phyloP scores from a whole-genome alignment of 805 yeast genomes.

The Deakozyma indianensis region DNA sequence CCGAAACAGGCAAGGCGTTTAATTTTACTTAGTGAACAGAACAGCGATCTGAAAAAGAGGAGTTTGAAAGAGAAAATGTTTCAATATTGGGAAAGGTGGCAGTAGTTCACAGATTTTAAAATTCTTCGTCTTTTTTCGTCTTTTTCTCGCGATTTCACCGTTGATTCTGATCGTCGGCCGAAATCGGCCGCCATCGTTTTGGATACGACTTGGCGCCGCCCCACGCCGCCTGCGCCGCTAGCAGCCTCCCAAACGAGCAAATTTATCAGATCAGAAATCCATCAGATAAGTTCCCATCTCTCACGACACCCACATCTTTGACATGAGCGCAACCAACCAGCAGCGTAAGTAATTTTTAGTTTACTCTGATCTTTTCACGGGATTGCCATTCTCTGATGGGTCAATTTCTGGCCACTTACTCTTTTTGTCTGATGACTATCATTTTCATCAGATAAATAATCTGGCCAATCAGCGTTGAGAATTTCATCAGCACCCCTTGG shows the following conservation, averaged over 20 bases:
- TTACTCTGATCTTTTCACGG: too few relatives aligned
- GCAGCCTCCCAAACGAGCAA: not conserved
- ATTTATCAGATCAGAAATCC: not conserved
- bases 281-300: not conserved
- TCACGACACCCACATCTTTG: not conserved
- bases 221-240: not conserved
- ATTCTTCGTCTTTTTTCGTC: not conserved
- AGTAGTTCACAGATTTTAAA: too few relatives aligned
- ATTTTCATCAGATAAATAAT: too few relatives aligned
- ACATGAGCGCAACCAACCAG: not conserved
- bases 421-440: too few relatives aligned
- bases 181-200: not conserved
- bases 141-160: not conserved
- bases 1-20: too few relatives aligned
- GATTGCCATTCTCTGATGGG: too few relatives aligned
- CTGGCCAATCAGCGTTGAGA: not conserved
- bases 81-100: too few relatives aligned
- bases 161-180: not conserved
- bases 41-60: too few relatives aligned
- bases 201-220: not conserved
- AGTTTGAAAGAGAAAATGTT: too few relatives aligned
- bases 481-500: not conserved
- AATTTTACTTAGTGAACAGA: too few relatives aligned
- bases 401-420: not conserved
- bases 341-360: slow-evolving; percentile 1